phyloP scores from a whole-genome alignment of 2,329 filamentous ascomycete species.

The Fusarium anthophilum region DNA sequence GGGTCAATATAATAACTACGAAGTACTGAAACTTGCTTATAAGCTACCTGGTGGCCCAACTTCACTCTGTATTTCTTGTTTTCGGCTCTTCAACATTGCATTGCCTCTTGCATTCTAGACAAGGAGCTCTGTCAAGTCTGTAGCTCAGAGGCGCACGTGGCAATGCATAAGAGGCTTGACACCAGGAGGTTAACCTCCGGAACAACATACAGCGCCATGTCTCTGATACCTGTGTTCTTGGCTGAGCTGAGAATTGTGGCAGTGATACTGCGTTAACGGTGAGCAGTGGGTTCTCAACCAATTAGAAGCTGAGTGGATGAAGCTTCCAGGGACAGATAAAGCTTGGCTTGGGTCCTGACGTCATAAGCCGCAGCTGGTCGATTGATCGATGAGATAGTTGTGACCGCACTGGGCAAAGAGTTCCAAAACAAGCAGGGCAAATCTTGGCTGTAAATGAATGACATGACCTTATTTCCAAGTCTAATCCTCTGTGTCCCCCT shows the following conservation, averaged over 20 bases:
- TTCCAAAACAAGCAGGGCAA: background rate
- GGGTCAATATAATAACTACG: background rate
- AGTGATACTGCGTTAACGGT: background rate
- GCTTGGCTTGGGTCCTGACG: constrained; percentile 25
- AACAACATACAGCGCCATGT: background rate
- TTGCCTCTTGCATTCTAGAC: no score
- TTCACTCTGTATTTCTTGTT: background rate
- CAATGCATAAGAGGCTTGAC: background rate
- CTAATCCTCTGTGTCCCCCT: background rate
- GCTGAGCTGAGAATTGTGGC: constrained; percentile 7
- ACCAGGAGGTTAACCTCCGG: constrained; percentile 7
- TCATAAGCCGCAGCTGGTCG: constrained; percentile 16
- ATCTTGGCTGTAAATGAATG: constrained; percentile 1
- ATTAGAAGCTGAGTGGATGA: constrained; percentile 21
- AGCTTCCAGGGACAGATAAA: constrained; percentile 15
- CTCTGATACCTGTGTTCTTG: background rate
- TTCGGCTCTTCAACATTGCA: no score
- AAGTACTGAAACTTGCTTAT: background rate
- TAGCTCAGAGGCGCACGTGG: background rate
- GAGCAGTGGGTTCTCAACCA: background rate
- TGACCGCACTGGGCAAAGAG: constrained; percentile 17
- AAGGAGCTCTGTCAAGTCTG: background rate
- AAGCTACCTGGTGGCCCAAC: fast-evolving
- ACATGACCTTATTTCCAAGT: constrained; percentile 22
- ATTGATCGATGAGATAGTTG: constrained; percentile 26